Conservation (phyloP, 2,329 filamentous ascomycete species). For the Neonectria coccinea region DNA sequence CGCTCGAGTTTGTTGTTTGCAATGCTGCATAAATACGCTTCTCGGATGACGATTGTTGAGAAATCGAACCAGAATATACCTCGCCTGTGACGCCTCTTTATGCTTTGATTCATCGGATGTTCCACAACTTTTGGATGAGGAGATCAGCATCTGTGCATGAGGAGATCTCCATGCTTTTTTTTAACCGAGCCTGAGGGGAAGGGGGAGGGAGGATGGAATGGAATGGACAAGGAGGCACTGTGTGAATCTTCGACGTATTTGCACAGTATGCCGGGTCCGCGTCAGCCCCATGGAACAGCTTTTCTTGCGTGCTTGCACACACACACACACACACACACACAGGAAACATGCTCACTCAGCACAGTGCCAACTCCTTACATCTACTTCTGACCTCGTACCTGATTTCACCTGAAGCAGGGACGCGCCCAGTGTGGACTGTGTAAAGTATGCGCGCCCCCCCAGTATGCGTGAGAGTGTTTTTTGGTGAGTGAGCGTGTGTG, state of each 20-base stretch:
- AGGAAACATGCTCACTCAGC: no score
- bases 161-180: neutral
- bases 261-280: constrained; percentile 10
- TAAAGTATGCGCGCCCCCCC: neutral
- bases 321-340: neutral
- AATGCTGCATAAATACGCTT: neutral
- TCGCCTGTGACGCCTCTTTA: neutral
- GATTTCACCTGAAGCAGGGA: neutral
- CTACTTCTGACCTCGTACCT: no score
- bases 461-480: neutral
- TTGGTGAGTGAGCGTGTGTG: no score
- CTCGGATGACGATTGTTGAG: neutral
- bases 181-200: neutral
- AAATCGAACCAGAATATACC: neutral
- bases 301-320: neutral
- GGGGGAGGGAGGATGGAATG: neutral
- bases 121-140: neutral
- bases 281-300: constrained; percentile 2
- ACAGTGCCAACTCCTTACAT: no score
- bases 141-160: neutral
- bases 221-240: neutral
- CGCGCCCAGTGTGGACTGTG: neutral
- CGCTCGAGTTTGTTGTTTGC: neutral
- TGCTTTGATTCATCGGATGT: neutral
- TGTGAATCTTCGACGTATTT: neutral